Evolutionary conservation across 805 yeast species (phyloP).

Genomic region (Lachancea thermotolerans): DNA sequence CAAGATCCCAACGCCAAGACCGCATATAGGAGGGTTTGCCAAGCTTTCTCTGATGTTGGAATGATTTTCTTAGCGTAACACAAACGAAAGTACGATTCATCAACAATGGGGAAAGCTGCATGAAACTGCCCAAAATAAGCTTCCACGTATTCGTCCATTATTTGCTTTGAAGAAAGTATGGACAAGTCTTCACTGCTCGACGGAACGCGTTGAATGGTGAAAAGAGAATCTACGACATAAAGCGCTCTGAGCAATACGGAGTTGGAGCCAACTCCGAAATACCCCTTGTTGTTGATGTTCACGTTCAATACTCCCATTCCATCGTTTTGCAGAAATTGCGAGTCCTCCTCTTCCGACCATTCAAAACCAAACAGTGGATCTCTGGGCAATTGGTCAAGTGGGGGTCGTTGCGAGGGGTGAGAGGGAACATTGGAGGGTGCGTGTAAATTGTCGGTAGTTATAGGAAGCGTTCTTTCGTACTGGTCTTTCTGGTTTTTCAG

Average conservation of each 20-base stretch:
- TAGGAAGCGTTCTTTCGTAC: too few species aligned
- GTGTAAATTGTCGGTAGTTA: too few species aligned
- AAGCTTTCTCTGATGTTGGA: slow-evolving; percentile 37
- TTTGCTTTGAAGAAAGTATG: slow-evolving; percentile 10
- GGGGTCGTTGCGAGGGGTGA: slow-evolving; percentile 9
- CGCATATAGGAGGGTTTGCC: slow-evolving; percentile 50
- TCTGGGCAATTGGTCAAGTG: slow-evolving; percentile 35
- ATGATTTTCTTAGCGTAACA: slow-evolving; percentile 36
- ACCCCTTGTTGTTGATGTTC: slow-evolving; percentile 50
- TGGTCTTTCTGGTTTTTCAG: neutral
- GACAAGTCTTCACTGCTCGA: neutral
- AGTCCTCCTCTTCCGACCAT: slow-evolving; percentile 48
- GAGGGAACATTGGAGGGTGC: neutral
- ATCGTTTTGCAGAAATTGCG: slow-evolving; percentile 31
- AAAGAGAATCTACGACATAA: neutral
- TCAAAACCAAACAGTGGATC: slow-evolving; percentile 49
- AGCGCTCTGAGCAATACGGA: slow-evolving; percentile 47
- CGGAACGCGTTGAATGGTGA: neutral
- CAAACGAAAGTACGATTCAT: slow-evolving; percentile 47
- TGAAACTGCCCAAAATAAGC: slow-evolving; percentile 55
- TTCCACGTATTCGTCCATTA: slow-evolving; percentile 33
- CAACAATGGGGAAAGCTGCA: slow-evolving; percentile 54
- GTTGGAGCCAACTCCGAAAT: slow-evolving; percentile 59
- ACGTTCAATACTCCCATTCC: slow-evolving; percentile 61
- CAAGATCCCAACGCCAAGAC: slow-evolving; percentile 65